phyloP scores from a whole-genome alignment of 495 filamentous ascomycete genomes.

The Penicillium longicatenatum region DNA sequence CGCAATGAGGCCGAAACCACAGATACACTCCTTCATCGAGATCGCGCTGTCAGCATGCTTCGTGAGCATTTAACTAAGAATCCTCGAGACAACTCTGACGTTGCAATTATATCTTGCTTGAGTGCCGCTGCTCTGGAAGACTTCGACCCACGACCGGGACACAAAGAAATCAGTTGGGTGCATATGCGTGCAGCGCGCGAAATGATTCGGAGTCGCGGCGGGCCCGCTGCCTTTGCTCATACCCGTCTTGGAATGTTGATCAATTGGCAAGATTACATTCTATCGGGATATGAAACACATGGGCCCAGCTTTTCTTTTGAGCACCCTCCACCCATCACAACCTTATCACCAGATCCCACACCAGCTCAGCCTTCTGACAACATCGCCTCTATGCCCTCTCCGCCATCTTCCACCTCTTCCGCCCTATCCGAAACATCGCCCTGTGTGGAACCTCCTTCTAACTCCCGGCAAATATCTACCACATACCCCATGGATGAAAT shows the following conservation, averaged over 20 bases:
- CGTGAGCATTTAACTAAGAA: constrained; percentile 31
- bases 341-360: constrained; percentile 1
- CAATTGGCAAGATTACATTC: constrained; percentile 48
- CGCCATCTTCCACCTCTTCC: constrained; percentile 27
- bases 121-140: constrained; percentile 46
- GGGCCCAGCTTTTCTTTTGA: constrained; percentile 40
- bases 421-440: constrained; percentile 11
- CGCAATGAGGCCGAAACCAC: constrained; percentile 33
- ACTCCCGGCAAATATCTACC: not conserved
- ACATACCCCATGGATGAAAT: constrained; percentile 33
- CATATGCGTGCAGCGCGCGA: constrained; percentile 43
- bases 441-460: not conserved
- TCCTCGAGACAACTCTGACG: constrained; percentile 37
- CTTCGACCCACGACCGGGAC: constrained; percentile 41
- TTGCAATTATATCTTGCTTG: constrained; percentile 40
- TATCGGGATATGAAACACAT: constrained; percentile 41
- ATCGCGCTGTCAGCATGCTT: constrained; percentile 36
- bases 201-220: constrained; percentile 42
- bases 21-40: constrained; percentile 31
- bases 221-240: constrained; percentile 38
- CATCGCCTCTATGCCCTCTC: constrained; percentile 24
- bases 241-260: constrained; percentile 44
- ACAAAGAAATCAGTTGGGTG: constrained; percentile 40
- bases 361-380: constrained; percentile 5
- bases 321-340: constrained; percentile 1